These are phyloP conservation scores for Fusarium haematococcum DNA, from an alignment of 2,329 filamentous ascomycete genomes.

Conservation along the genomic window DNA sequence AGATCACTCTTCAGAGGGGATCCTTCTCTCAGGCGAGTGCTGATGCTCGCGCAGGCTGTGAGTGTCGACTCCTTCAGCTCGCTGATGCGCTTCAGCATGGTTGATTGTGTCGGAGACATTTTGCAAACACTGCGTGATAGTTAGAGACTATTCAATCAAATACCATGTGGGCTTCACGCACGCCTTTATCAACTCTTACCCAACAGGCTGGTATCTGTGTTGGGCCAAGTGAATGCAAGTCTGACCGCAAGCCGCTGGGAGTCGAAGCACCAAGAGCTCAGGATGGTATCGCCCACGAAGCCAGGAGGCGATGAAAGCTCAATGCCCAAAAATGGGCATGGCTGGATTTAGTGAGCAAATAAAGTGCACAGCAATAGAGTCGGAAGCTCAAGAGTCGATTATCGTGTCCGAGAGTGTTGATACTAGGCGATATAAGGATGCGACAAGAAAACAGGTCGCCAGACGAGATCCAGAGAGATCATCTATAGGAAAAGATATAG, in stretches of 20 bases:
- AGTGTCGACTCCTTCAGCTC: conserved; percentile 34
- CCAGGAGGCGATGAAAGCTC: not conserved
- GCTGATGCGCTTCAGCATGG: conserved; percentile 28
- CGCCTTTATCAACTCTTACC: not conserved
- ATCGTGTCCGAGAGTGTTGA: not conserved
- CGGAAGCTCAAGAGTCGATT: not conserved
- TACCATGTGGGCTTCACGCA: not conserved
- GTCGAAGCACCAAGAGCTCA: not conserved
- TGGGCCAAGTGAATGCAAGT: not conserved
- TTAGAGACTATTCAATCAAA: not conserved
- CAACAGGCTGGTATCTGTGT: not conserved
- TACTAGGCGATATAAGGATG: not conserved
- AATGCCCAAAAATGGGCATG: not conserved
- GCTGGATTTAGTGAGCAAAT: not conserved
- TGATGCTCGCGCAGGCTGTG: conserved; percentile 30
- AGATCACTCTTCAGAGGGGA: conserved; percentile 14
- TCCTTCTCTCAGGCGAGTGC: conserved; percentile 7
- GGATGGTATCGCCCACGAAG: not conserved
- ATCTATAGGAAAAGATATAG: not conserved
- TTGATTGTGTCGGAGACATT: not conserved
- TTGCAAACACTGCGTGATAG: not conserved
- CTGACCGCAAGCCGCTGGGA: not conserved
- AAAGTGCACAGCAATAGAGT: not conserved
- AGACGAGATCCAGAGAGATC: not conserved
- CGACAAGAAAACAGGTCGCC: not conserved